A percentile compares a stretch with the other conserved stretches of the same genome.
Evolutionary conservation across 2,329 filamentous ascomycete genomes (phyloP).

Genomic region (Pseudogymnoascus sp.): DNA sequence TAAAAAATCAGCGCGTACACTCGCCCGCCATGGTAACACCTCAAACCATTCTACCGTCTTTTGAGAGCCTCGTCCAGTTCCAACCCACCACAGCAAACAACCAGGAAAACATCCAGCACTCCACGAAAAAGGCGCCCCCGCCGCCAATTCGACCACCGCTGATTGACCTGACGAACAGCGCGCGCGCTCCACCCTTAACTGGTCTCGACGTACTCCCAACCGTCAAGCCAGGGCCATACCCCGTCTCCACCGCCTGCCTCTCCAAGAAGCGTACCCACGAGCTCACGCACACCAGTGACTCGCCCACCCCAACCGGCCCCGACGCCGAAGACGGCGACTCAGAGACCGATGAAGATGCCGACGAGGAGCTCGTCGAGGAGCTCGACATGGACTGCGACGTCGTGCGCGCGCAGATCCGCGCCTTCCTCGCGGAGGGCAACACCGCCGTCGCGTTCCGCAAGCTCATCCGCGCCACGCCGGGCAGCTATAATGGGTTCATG

Average conservation of each 20-base stretch:
- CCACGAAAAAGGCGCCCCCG: neutral
- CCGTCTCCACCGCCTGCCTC: neutral
- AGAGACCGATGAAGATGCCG: conserved; percentile 16
- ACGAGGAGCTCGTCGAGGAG: conserved; percentile 9
- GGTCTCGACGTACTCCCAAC: neutral
- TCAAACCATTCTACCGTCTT: neutral
- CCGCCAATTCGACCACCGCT: neutral
- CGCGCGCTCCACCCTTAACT: neutral
- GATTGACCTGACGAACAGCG: neutral
- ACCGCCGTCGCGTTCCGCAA: conserved; percentile 37
- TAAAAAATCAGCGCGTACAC: neutral
- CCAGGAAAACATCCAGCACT: neutral
- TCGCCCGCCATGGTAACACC: neutral
- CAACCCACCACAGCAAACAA: neutral
- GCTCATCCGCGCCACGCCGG: conserved; percentile 30
- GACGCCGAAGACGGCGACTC: conserved; percentile 14
- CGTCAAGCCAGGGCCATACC: neutral
- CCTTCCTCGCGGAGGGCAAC: conserved; percentile 37
- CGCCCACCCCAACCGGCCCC: neutral
- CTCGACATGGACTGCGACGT: conserved; percentile 27
- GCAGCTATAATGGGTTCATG: conserved; percentile 41
- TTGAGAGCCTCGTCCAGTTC: neutral
- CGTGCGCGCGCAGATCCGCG: conserved; percentile 35
- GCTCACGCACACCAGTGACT: neutral
- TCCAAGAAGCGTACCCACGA: neutral